phyloP scores from a whole-genome alignment of 768 basidiomycete species.

The Daedaleopsis nitida region DNA sequence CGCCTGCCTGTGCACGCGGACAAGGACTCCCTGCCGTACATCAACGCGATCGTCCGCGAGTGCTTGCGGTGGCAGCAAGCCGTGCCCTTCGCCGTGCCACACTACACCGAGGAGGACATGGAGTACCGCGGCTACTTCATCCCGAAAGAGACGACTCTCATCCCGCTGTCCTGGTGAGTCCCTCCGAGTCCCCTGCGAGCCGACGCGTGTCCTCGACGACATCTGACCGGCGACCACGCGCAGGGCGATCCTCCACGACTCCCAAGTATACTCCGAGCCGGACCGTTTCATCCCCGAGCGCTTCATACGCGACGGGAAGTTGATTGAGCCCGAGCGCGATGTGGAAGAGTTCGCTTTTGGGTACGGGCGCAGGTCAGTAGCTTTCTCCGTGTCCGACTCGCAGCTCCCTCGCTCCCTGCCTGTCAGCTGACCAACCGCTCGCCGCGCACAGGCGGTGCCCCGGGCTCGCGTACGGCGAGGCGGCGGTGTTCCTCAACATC shows the following conservation, averaged over 20 bases:
- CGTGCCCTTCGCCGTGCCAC: conserved; percentile 17
- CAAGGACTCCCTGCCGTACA: conserved; percentile 2
- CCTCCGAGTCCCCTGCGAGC: neutral
- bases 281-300: conserved; percentile 13
- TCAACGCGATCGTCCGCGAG: conserved; percentile 16
- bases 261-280: conserved; percentile 3
- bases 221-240: too few relatives aligned
- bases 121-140: conserved; percentile 26
- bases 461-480: conserved; percentile 9
- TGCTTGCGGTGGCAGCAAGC: conserved; percentile 16
- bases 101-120: conserved; percentile 30
- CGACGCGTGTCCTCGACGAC: neutral
- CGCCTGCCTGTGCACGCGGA: conserved; percentile 15
- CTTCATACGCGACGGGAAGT: conserved; percentile 1
- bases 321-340: neutral
- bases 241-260: conserved; percentile 12
- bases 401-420: neutral
- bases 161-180: conserved; percentile 27
- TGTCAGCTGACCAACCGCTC: too few relatives aligned
- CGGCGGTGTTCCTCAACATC: conserved; percentile 4
- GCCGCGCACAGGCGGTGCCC: conserved; percentile 3
- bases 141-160: conserved; percentile 24
- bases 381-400: neutral
- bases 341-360: conserved; percentile 10
- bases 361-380: conserved; percentile 14